Conservation (phyloP, 1,284 basidiomycete species). For the Fistulina hepatica region DNA sequence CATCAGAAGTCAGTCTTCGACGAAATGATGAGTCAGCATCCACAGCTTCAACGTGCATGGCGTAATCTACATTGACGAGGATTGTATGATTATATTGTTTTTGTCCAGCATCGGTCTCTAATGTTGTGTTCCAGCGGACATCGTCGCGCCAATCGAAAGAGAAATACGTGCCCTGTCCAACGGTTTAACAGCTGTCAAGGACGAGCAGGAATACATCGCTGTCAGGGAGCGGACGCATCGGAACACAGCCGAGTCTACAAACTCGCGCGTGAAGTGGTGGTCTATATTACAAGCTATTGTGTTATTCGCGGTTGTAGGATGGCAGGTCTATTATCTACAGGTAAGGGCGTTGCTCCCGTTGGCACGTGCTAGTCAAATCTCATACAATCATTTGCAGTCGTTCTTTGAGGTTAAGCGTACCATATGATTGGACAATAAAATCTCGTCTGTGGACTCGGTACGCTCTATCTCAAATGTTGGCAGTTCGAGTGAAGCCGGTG, state of each 20-base stretch:
- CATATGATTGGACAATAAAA: too few species aligned
- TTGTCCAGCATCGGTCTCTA: conserved; percentile 8
- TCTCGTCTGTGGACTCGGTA: too few species aligned
- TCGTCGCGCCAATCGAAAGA: conserved; percentile 88
- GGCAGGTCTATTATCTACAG: conserved; percentile 98
- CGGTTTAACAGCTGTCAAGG: conserved; percentile 85
- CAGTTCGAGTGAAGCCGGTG: too few species aligned
- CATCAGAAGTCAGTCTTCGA: neutral
- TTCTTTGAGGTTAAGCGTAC: conserved; percentile 95
- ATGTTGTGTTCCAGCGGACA: conserved; percentile 33
- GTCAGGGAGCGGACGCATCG: conserved; percentile 89
- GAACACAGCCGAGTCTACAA: conserved; percentile 92
- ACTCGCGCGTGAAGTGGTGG: conserved; percentile 98
- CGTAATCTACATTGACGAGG: conserved; percentile 84
- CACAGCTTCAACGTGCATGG: conserved; percentile 97
- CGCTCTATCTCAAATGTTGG: too few species aligned
- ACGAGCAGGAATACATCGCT: conserved; percentile 98
- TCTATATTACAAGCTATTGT: conserved; percentile 85
- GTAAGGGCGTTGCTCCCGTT: conserved; percentile 31
- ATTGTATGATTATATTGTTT: conserved; percentile 38
- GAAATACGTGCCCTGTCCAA: conserved; percentile 88
- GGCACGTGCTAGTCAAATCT: neutral
- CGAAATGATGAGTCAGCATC: neutral
- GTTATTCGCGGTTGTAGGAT: conserved; percentile 83
- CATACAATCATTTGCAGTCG: conserved; percentile 33